Evolutionary conservation across 164 flowering plant genomes (phyloP).

Genomic region (Liriodendron chinense): DNA sequence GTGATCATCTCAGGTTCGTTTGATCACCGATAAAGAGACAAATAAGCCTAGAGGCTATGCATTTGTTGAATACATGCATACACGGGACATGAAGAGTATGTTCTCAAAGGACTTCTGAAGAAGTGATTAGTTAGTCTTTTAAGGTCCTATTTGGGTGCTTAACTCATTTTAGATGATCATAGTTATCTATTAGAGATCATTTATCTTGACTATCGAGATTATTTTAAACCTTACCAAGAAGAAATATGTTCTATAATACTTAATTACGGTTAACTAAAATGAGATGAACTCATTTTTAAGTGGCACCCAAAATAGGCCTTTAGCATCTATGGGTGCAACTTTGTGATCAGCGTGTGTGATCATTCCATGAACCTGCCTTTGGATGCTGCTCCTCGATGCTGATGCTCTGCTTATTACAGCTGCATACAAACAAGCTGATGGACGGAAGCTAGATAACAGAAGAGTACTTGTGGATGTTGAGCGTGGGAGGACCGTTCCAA

Average conservation of each 20-base stretch:
- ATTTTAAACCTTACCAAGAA: too few relatives aligned
- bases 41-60: constrained; percentile 96
- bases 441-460: constrained; percentile 89
- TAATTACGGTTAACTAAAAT: too few relatives aligned
- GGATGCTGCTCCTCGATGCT: not conserved
- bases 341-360: too few relatives aligned
- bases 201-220: too few relatives aligned
- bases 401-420: constrained; percentile 42
- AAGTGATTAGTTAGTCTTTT: not conserved
- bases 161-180: not conserved
- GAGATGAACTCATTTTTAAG: not conserved
- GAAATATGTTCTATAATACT: too few relatives aligned
- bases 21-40: constrained; percentile 65
- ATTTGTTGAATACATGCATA: constrained; percentile 88
- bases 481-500: constrained; percentile 98
- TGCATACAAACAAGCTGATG: constrained; percentile 99
- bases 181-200: too few relatives aligned
- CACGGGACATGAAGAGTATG: constrained; percentile 96
- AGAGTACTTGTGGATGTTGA: constrained; percentile 99
- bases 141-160: not conserved
- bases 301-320: not conserved
- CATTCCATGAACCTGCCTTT: not conserved
- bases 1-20: constrained; percentile 62
- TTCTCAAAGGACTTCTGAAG: not conserved
- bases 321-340: too few relatives aligned